Percentiles rank a stretch among this genome's conserved stretches.
phyloP scores from a whole-genome alignment of 1,284 basidiomycete species.

The Moesziomyces sp. region DNA sequence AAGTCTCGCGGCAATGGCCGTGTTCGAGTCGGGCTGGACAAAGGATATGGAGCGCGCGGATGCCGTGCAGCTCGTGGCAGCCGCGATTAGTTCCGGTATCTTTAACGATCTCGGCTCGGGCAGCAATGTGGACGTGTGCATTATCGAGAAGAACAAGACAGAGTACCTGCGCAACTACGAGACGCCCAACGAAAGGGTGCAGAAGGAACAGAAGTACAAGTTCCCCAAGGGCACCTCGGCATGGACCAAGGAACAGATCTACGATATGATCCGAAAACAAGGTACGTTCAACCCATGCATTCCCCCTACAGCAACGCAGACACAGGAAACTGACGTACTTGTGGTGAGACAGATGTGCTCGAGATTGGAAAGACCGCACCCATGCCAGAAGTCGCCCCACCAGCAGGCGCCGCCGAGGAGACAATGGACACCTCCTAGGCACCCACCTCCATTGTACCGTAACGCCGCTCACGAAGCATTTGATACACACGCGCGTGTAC shows the following conservation, averaged over 20 bases:
- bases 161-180: slow-evolving; percentile 64
- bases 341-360: slow-evolving; percentile 37
- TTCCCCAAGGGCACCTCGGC: slow-evolving; percentile 82
- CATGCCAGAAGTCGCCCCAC: slow-evolving; percentile 6
- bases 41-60: slow-evolving; percentile 84
- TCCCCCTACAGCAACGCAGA: no score
- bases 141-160: slow-evolving; percentile 73
- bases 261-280: slow-evolving; percentile 73
- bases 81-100: slow-evolving; percentile 92
- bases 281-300: slow-evolving; percentile 47
- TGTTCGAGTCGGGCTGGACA: slow-evolving; percentile 90
- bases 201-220: slow-evolving; percentile 66
- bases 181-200: slow-evolving; percentile 63
- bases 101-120: slow-evolving; percentile 99
- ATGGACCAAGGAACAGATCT: slow-evolving; percentile 64
- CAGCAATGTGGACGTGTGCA: slow-evolving; percentile 94
- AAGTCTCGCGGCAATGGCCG: slow-evolving; percentile 95
- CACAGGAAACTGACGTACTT: neutral
- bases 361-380: slow-evolving; percentile 44
- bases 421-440: slow-evolving; percentile 51
- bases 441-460: no score
- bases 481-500: neutral
- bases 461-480: neutral
- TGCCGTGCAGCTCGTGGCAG: slow-evolving; percentile 84
- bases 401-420: slow-evolving; percentile 28